These are phyloP conservation scores for apple (Malus domestica) DNA, from an alignment of 306 rosid species.

Conservation along the genomic window ASM211411v1 NC_041791.1:527001-527500, in stretches of 20 bases:
- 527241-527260: not conserved
- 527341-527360: slow-evolving; percentile 37
- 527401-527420: slow-evolving; percentile 25
- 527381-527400: slow-evolving; percentile 41
- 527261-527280: slow-evolving; percentile 20
- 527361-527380: slow-evolving; percentile 28
- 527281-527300: slow-evolving; percentile 51
- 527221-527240: not conserved
- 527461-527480: slow-evolving; percentile 48
- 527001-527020: too few relatives aligned
- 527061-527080: too few relatives aligned
- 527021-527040: too few relatives aligned
- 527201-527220: not conserved
- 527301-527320: slow-evolving; percentile 51
- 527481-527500: slow-evolving; percentile 31
- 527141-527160: too few relatives aligned
- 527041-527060: too few relatives aligned
- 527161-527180: too few relatives aligned
- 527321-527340: slow-evolving; percentile 50
- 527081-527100: too few relatives aligned
- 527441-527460: slow-evolving; percentile 40
- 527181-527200: too few relatives aligned
- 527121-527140: too few relatives aligned
- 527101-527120: too few relatives aligned
- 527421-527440: slow-evolving; percentile 51